Percentiles rank a stretch among this genome's conserved stretches.
phyloP scores from a whole-genome alignment of 768 basidiomycete genomes.

The Calocybe gangraenosa region DNA sequence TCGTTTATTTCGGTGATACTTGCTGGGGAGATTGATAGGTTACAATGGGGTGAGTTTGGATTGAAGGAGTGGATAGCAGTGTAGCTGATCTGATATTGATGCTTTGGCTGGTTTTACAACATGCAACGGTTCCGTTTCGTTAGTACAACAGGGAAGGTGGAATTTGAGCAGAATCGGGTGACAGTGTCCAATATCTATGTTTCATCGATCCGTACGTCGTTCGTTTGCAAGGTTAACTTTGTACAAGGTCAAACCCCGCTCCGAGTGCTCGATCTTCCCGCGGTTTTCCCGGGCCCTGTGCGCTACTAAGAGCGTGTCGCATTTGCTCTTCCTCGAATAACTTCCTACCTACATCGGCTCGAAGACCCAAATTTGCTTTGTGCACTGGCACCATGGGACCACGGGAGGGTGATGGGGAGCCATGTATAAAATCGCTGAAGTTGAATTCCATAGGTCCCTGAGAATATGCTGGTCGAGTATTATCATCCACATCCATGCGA shows the following conservation, averaged over 20 bases:
- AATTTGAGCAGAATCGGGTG: constrained; percentile 10
- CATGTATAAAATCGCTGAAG: constrained; percentile 69
- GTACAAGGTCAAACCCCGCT: constrained; percentile 42
- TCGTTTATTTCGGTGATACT: constrained; percentile 14
- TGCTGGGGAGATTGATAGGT: constrained; percentile 12
- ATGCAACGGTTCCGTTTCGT: constrained; percentile 33
- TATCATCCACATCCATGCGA: constrained; percentile 20
- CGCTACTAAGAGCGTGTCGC: constrained; percentile 30
- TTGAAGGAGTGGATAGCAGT: constrained; percentile 11
- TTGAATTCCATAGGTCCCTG: constrained; percentile 47
- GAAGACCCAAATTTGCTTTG: constrained; percentile 44
- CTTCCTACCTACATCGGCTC: constrained; percentile 62
- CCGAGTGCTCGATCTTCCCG: constrained; percentile 30
- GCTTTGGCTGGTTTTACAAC: constrained; percentile 37
- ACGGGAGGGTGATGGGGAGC: constrained; percentile 59
- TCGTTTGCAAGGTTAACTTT: constrained; percentile 26
- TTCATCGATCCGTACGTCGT: constrained; percentile 13
- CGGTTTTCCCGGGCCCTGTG: constrained; percentile 23
- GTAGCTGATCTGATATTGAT: constrained; percentile 15
- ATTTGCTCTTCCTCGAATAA: constrained; percentile 70
- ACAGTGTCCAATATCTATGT: constrained; percentile 18
- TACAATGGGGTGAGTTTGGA: constrained; percentile 14
- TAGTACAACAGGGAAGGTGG: constrained; percentile 33
- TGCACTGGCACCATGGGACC: constrained; percentile 25
- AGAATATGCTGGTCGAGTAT: constrained; percentile 32